A percentile compares a stretch with the other conserved stretches of the same genome.
Evolutionary conservation across 164 flowering plant genomes (phyloP).

Genomic region (Litsea cubeba): DNA sequence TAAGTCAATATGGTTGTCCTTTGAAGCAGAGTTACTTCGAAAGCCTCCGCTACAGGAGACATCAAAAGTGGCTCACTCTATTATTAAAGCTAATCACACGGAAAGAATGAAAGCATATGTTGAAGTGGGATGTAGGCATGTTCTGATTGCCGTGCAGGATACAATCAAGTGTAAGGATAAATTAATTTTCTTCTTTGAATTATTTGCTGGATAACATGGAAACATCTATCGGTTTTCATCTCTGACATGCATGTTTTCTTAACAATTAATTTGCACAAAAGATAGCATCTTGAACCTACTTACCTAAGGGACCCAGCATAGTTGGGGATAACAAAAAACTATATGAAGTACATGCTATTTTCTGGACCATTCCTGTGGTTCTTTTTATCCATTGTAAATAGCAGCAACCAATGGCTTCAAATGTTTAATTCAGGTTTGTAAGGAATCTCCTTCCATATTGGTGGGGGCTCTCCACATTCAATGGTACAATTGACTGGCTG

Average conservation of each 20-base stretch:
- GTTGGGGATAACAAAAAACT: too few species aligned
- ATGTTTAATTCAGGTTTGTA: not conserved
- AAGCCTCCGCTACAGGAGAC: constrained; percentile 40
- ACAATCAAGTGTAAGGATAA: constrained; percentile 50
- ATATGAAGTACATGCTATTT: too few species aligned
- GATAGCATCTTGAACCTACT: not conserved
- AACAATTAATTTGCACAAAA: not conserved
- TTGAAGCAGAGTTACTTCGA: constrained; percentile 41
- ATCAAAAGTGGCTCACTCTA: constrained; percentile 38
- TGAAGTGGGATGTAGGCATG: constrained; percentile 42
- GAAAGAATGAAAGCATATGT: constrained; percentile 47
- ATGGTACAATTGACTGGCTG: not conserved
- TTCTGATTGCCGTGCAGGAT: constrained; percentile 32
- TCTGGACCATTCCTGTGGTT: too few species aligned
- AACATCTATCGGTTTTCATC: not conserved
- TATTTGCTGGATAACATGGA: not conserved
- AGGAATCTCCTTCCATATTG: not conserved
- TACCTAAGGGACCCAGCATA: too few species aligned
- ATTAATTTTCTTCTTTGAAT: not conserved
- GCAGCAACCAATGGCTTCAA: too few species aligned
- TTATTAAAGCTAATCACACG: constrained; percentile 45
- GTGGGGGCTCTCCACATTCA: not conserved
- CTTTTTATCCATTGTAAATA: too few species aligned
- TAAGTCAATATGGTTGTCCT: not conserved
- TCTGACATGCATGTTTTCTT: not conserved